phyloP scores from a whole-genome alignment of 2,329 filamentous ascomycete species.

The Colletotrichum sp. region DNA sequence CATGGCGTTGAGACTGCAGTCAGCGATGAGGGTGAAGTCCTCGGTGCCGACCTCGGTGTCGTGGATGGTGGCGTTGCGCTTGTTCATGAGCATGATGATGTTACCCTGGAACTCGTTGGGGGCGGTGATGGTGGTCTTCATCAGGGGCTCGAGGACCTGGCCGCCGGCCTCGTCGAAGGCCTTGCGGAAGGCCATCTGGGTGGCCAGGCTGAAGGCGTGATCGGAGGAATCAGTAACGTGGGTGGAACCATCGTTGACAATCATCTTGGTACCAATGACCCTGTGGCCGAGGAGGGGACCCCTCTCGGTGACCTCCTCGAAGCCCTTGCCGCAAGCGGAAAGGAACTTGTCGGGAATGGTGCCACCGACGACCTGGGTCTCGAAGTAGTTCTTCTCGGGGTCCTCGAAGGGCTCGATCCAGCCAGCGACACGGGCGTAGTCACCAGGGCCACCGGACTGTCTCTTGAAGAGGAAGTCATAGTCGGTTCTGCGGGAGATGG shows the following conservation, averaged over 20 bases:
- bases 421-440: constrained; percentile 91
- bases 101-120: constrained; percentile 98
- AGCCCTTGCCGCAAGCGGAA: constrained; percentile 93
- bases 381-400: constrained; percentile 79
- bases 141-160: constrained; percentile 89
- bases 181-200: constrained; percentile 96
- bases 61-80: constrained; percentile 92
- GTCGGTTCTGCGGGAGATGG: constrained; percentile 77
- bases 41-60: constrained; percentile 94
- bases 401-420: constrained; percentile 85
- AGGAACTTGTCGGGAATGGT: constrained; percentile 96
- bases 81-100: constrained; percentile 94
- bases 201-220: constrained; percentile 93
- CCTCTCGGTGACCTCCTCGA: constrained; percentile 80
- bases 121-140: constrained; percentile 97
- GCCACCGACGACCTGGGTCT: constrained; percentile 86
- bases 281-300: constrained; percentile 92
- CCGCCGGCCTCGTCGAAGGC: constrained; percentile 83
- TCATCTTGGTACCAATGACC: constrained; percentile 88
- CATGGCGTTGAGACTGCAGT: constrained; percentile 96
- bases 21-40: constrained; percentile 90
- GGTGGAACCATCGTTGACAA: constrained; percentile 94
- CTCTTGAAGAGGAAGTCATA: constrained; percentile 96
- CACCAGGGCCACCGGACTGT: constrained; percentile 93
- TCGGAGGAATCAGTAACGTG: constrained; percentile 98